phyloP scores from a whole-genome alignment of 768 basidiomycete species.

The Dacryopinax primogenitus region DNA sequence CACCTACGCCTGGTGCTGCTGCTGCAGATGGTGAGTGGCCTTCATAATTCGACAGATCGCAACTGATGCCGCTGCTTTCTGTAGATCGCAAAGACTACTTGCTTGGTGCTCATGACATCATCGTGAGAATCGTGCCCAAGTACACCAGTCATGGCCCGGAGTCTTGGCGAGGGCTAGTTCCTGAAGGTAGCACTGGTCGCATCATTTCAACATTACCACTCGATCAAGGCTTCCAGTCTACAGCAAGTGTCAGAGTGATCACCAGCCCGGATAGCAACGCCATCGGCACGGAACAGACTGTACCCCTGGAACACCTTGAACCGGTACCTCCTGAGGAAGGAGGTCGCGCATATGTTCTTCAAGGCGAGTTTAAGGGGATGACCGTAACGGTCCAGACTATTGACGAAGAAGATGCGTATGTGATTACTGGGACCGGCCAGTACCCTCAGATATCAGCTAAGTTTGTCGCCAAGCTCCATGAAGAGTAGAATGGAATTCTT shows the following conservation, averaged over 20 bases:
- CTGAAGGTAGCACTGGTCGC: not conserved
- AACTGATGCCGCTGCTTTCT: not conserved
- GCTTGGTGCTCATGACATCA: not conserved
- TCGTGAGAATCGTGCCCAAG: not conserved
- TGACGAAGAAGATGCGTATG: not conserved
- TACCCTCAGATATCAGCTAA: not conserved
- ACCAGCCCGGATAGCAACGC: not conserved
- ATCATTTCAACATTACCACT: not conserved
- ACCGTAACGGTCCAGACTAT: not conserved
- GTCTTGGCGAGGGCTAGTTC: not conserved
- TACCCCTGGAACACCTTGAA: not conserved
- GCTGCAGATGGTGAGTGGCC: not conserved
- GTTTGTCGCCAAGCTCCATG: not conserved
- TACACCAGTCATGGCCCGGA: not conserved
- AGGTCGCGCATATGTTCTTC: not conserved
- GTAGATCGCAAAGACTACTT: not conserved
- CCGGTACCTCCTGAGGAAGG: not conserved
- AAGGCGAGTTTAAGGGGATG: not conserved
- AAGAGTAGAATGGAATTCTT: too few species aligned
- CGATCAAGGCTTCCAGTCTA: not conserved
- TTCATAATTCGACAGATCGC: not conserved
- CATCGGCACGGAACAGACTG: not conserved
- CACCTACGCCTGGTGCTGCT: not conserved
- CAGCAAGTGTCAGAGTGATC: not conserved
- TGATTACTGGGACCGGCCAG: not conserved